Percentiles rank a stretch among this genome's conserved stretches.
These are phyloP conservation scores for Pneumocystis jirovecii DNA, from an alignment of 1,139 yeast genomes.

Conservation along the genomic window DNA sequence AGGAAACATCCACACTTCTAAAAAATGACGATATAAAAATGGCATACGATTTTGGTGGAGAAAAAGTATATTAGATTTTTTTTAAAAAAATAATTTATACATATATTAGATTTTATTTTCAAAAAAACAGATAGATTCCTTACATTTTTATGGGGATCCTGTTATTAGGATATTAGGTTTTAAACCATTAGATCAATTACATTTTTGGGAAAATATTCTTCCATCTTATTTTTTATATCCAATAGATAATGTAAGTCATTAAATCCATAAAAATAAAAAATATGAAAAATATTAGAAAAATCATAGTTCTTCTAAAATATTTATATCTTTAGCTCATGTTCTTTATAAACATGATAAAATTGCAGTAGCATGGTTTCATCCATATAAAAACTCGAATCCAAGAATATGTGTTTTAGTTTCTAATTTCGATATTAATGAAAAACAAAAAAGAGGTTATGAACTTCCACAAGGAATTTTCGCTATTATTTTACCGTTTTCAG, in stretches of 20 bases:
- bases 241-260: slow-evolving; percentile 38
- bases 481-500: slow-evolving; percentile 27
- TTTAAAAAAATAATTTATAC: slow-evolving; percentile 26
- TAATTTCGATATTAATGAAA: slow-evolving; percentile 8
- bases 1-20: slow-evolving; percentile 33
- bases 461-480: slow-evolving; percentile 25
- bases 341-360: slow-evolving; percentile 38
- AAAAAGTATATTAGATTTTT: slow-evolving; percentile 27
- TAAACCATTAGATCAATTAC: slow-evolving; percentile 27
- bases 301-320: slow-evolving; percentile 30
- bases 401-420: slow-evolving; percentile 33
- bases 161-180: slow-evolving; percentile 53
- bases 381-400: slow-evolving; percentile 43
- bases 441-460: slow-evolving; percentile 12
- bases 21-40: slow-evolving; percentile 26
- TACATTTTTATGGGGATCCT: slow-evolving; percentile 29
- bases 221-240: slow-evolving; percentile 51
- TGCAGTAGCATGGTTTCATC: slow-evolving; percentile 62
- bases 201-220: slow-evolving; percentile 33
- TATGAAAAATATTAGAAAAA: background rate
- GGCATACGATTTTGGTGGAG: slow-evolving; percentile 34
- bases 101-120: slow-evolving; percentile 24
- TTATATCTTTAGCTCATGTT: slow-evolving; percentile 52
- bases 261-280: slow-evolving; percentile 30
- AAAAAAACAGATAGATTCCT: slow-evolving; percentile 24